A percentile compares a stretch with the other conserved stretches of the same genome.
phyloP scores from a whole-genome alignment of 1,284 basidiomycete genomes.

The Puccinia brachypodii region DNA sequence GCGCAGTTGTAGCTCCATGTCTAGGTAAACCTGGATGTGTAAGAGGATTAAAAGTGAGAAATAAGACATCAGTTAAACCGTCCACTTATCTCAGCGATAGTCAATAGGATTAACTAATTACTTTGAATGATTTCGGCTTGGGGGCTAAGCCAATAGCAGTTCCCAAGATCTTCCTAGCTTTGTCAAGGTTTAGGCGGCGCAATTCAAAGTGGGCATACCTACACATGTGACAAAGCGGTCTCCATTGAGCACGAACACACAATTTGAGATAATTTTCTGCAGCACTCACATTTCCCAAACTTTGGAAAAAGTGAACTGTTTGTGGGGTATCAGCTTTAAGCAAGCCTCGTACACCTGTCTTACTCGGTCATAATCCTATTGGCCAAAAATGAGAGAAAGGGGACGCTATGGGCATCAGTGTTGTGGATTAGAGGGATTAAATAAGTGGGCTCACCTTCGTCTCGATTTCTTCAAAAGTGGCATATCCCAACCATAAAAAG shows the following conservation, averaged over 20 bases:
- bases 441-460: slow-evolving; percentile 66
- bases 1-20: slow-evolving; percentile 72
- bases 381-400: not conserved
- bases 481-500: slow-evolving; percentile 94
- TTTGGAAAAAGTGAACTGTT: slow-evolving; percentile 95
- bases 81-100: not conserved
- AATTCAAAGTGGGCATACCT: slow-evolving; percentile 90
- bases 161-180: slow-evolving; percentile 71
- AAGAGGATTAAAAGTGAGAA: not conserved
- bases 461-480: slow-evolving; percentile 94
- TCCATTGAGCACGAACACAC: not conserved
- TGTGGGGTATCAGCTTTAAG: slow-evolving; percentile 85
- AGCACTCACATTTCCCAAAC: slow-evolving; percentile 53
- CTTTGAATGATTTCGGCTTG: slow-evolving; percentile 67
- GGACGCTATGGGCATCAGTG: not conserved
- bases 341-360: slow-evolving; percentile 92
- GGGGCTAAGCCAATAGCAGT: slow-evolving; percentile 87
- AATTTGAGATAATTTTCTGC: not conserved
- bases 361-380: slow-evolving; percentile 75
- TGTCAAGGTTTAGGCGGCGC: slow-evolving; percentile 74
- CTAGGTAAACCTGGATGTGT: slow-evolving; percentile 80
- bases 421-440: not conserved
- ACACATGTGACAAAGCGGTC: slow-evolving; percentile 65
- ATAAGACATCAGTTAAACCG: not conserved
- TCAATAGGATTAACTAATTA: not conserved